Conservation (phyloP, 768 basidiomycete genomes). For the Ramaria rubella region DNA sequence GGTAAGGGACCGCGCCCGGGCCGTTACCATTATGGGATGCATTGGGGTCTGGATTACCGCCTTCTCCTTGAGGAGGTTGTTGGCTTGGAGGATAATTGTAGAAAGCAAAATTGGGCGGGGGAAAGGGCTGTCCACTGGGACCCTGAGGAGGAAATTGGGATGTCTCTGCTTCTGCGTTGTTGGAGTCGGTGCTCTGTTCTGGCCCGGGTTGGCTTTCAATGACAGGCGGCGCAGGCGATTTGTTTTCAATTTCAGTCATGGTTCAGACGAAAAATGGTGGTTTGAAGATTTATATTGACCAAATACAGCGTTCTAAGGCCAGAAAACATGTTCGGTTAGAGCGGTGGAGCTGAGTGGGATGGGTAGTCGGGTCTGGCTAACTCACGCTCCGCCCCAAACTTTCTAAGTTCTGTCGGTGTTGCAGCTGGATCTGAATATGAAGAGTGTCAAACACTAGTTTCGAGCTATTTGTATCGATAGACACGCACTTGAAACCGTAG, state of each 20-base stretch:
- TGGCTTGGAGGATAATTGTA: slow-evolving; percentile 22
- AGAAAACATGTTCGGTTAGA: slow-evolving; percentile 8
- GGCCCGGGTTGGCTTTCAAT: not conserved
- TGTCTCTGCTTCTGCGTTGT: not conserved
- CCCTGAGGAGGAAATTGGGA: slow-evolving; percentile 7
- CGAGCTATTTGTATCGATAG: not conserved
- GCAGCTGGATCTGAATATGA: slow-evolving; percentile 11
- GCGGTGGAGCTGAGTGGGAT: slow-evolving; percentile 8
- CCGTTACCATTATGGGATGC: slow-evolving; percentile 17
- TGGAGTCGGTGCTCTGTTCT: not conserved
- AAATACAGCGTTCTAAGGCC: not conserved
- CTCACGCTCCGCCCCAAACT: slow-evolving; percentile 13
- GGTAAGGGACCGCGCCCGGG: slow-evolving; percentile 24
- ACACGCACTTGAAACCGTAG: not conserved
- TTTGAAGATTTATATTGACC: not conserved
- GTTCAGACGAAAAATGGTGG: not conserved
- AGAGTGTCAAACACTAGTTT: not conserved
- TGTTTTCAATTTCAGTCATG: slow-evolving; percentile 9
- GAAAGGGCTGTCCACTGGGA: slow-evolving; percentile 11
- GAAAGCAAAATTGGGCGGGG: slow-evolving; percentile 11
- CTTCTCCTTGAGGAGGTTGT: slow-evolving; percentile 16
- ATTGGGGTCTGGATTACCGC: slow-evolving; percentile 24
- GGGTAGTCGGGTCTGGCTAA: slow-evolving; percentile 9
- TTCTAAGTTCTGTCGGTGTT: slow-evolving; percentile 8
- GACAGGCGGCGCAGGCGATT: not conserved